A percentile compares a stretch with the other conserved stretches of the same genome.
These are phyloP conservation scores for Trametes gibbosa DNA, from an alignment of 768 basidiomycete genomes.

Conservation along the genomic window DNA sequence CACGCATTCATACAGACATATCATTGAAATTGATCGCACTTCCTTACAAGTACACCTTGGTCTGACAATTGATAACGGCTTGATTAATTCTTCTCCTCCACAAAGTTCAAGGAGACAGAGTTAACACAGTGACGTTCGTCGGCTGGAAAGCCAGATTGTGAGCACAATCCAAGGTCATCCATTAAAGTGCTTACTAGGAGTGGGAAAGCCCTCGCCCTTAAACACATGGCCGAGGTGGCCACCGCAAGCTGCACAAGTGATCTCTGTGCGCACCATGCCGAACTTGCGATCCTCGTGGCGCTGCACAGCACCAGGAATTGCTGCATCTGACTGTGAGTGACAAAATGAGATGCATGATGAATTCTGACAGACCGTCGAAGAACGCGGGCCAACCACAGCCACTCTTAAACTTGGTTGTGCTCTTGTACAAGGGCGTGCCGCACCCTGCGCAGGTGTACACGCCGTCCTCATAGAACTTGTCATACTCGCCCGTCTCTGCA, in stretches of 20 bases:
- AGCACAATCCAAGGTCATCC: background rate
- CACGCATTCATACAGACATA: background rate
- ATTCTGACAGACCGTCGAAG: conserved; percentile 66
- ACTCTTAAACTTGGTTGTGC: conserved; percentile 86
- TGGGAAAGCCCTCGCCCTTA: conserved; percentile 82
- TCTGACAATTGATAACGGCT: background rate
- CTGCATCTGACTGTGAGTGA: conserved; percentile 36
- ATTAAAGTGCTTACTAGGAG: conserved; percentile 59
- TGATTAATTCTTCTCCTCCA: conserved; percentile 40
- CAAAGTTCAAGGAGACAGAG: conserved; percentile 80
- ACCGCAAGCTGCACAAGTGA: conserved; percentile 86
- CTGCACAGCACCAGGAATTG: conserved; percentile 84
- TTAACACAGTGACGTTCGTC: conserved; percentile 91
- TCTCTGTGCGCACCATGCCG: conserved; percentile 78
- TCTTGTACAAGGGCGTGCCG: conserved; percentile 81
- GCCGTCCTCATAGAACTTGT: conserved; percentile 63
- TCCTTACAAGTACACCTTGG: background rate
- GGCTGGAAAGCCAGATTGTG: conserved; percentile 37
- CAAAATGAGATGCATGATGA: background rate
- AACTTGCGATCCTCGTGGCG: conserved; percentile 68
- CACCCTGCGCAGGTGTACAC: conserved; percentile 81
- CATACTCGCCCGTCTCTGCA: conserved; percentile 76
- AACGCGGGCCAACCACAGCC: conserved; percentile 99
- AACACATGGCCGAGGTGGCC: conserved; percentile 96
- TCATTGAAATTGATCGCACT: conserved; percentile 6